Evolutionary conservation across 2,329 filamentous ascomycete genomes (phyloP).

Genomic region (Pseudogymnoascus sp.): DNA sequence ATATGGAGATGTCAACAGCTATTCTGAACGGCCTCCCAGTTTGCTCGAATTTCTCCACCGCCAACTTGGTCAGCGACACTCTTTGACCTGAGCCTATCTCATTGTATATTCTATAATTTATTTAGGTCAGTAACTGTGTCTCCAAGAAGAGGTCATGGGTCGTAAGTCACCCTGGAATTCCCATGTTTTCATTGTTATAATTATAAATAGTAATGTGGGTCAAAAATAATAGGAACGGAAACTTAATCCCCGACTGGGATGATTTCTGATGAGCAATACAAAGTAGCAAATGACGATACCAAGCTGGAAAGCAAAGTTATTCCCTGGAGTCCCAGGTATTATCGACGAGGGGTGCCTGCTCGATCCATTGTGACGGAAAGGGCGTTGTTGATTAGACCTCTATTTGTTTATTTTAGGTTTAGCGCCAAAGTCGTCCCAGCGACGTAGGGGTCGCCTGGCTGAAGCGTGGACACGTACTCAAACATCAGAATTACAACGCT

Average conservation of each 20-base stretch:
- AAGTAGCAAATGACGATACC: neutral
- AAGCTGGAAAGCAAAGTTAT: neutral
- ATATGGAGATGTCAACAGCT: constrained; percentile 92
- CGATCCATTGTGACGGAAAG: constrained; percentile 10
- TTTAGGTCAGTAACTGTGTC: constrained; percentile 15
- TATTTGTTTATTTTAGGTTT: constrained; percentile 13
- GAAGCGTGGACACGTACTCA: neutral
- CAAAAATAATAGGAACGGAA: neutral
- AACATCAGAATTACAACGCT: neutral
- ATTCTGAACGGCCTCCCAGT: constrained; percentile 69
- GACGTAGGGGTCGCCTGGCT: neutral
- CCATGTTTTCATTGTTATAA: constrained; percentile 38
- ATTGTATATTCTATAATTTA: constrained; percentile 64
- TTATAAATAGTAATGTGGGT: neutral
- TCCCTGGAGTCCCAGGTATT: neutral
- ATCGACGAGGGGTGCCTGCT: neutral
- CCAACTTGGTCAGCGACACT: constrained; percentile 73
- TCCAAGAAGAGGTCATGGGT: neutral
- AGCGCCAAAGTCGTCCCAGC: constrained; percentile 12
- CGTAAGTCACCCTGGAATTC: constrained; percentile 53
- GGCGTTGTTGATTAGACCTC: constrained; percentile 9
- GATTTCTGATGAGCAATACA: neutral
- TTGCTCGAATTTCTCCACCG: constrained; percentile 65
- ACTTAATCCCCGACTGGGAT: neutral
- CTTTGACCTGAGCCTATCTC: constrained; percentile 77